A percentile compares a stretch with the other conserved stretches of the same genome.
Evolutionary conservation across 805 yeast species (phyloP).

Genomic region (Candida peoriensis): DNA sequence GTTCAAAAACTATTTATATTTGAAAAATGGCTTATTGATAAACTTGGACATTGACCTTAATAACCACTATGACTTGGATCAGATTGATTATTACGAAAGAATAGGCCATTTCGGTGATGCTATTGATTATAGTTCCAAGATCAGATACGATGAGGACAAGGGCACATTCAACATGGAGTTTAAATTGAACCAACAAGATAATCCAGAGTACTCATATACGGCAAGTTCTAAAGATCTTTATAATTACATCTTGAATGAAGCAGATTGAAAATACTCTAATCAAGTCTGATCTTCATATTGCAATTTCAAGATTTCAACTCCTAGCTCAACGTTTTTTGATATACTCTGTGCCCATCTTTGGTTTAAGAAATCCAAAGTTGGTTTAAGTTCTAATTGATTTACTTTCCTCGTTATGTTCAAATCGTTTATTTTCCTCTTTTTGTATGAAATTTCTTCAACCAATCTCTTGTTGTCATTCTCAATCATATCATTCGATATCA

Average conservation of each 20-base stretch:
- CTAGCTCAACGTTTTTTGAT: constrained; percentile 28
- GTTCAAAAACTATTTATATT: neutral
- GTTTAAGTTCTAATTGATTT: constrained; percentile 38
- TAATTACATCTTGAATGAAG: neutral
- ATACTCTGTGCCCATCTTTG: constrained; percentile 45
- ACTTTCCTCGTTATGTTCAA: constrained; percentile 37
- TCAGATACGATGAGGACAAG: neutral
- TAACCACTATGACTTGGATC: neutral
- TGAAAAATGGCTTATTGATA: neutral
- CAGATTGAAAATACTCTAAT: too few relatives aligned
- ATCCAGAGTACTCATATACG: neutral
- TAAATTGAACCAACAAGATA: neutral
- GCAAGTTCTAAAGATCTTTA: neutral
- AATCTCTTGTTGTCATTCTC: constrained; percentile 25
- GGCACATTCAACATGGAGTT: neutral
- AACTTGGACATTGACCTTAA: neutral
- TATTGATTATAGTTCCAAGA: neutral
- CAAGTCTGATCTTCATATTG: neutral
- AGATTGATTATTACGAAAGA: neutral
- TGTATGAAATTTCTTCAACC: constrained; percentile 27
- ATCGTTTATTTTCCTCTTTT: constrained; percentile 39
- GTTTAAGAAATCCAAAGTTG: constrained; percentile 39
- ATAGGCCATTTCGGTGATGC: neutral
- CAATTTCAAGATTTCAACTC: constrained; percentile 28
- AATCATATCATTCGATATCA: constrained; percentile 30